Percentiles rank a stretch among this genome's conserved stretches.
Conservation (phyloP, 179 eudicot species). For the Heliamphora ciliata region DNA sequence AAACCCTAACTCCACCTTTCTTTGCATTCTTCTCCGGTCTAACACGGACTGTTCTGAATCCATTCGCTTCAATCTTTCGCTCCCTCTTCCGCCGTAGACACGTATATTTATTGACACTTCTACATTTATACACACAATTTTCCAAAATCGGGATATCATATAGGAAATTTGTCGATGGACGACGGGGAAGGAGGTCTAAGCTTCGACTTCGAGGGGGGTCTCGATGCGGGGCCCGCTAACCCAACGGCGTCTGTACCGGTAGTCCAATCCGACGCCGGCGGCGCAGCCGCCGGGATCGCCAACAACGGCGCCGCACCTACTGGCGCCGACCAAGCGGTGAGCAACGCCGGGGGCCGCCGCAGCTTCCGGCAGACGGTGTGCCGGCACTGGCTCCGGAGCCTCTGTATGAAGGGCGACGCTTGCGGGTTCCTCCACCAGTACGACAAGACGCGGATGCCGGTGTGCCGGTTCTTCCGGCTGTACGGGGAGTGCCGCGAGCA, state of each 20-base stretch:
- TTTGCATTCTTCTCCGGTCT: too few species aligned
- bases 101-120: too few species aligned
- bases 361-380: constrained; percentile 96
- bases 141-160: too few species aligned
- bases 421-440: constrained; percentile 27
- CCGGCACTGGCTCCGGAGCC: constrained; percentile 92
- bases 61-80: too few species aligned
- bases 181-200: constrained; percentile 83
- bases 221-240: constrained; percentile 49
- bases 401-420: constrained; percentile 93
- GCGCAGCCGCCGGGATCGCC: constrained; percentile 22
- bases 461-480: constrained; percentile 72
- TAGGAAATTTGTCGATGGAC: constrained; percentile 37
- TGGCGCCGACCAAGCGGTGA: constrained; percentile 16
- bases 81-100: too few species aligned
- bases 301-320: constrained; percentile 12
- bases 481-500: constrained; percentile 96
- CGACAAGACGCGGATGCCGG: constrained; percentile 91
- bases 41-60: too few species aligned
- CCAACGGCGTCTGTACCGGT: constrained; percentile 39
- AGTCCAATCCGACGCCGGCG: constrained; percentile 23
- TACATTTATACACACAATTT: too few species aligned
- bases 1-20: too few species aligned
- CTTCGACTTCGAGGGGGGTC: constrained; percentile 95
- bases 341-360: constrained; percentile 39